Percentiles rank a stretch among this genome's conserved stretches.
Conservation (phyloP, 371 early-diverging fungal genomes). For the Mucor velutinosus region DNA sequence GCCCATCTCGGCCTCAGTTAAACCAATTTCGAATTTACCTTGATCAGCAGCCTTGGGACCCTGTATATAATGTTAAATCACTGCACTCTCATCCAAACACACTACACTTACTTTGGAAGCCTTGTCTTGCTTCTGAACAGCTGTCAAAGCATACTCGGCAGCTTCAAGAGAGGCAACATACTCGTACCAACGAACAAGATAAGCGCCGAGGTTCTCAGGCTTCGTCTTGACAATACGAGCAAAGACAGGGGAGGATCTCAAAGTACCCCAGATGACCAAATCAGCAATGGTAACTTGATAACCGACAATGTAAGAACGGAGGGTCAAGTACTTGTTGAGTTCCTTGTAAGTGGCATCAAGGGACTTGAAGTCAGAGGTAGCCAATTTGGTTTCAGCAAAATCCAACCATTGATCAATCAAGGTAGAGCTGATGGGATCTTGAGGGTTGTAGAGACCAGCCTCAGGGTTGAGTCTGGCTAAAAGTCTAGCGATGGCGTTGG, state of each 20-base stretch:
- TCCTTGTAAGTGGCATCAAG: slow-evolving; percentile 67
- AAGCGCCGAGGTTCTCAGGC: slow-evolving; percentile 66
- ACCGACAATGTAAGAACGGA: slow-evolving; percentile 85
- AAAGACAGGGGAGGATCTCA: slow-evolving; percentile 82
- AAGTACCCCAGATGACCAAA: slow-evolving; percentile 84
- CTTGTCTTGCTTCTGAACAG: slow-evolving; percentile 53
- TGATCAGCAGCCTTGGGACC: slow-evolving; percentile 70
- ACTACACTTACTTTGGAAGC: slow-evolving; percentile 32
- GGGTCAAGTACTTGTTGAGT: slow-evolving; percentile 75
- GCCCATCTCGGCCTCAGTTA: slow-evolving; percentile 82
- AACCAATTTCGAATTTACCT: slow-evolving; percentile 92
- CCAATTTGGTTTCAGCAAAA: slow-evolving; percentile 62
- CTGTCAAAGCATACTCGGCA: slow-evolving; percentile 55
- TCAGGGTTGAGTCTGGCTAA: slow-evolving; percentile 45
- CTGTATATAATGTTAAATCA: background rate
- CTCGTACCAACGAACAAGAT: slow-evolving; percentile 86
- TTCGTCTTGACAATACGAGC: slow-evolving; percentile 77
- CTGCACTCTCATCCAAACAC: background rate
- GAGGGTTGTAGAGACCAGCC: slow-evolving; percentile 41
- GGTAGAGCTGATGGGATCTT: slow-evolving; percentile 46
- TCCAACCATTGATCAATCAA: slow-evolving; percentile 68
- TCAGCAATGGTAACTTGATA: slow-evolving; percentile 83
- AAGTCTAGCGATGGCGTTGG: slow-evolving; percentile 46
- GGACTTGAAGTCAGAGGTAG: slow-evolving; percentile 71
- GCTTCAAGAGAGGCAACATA: slow-evolving; percentile 68